Conservation (phyloP, 148 eudicot genomes). For the Fagopyrum esculentum region DNA sequence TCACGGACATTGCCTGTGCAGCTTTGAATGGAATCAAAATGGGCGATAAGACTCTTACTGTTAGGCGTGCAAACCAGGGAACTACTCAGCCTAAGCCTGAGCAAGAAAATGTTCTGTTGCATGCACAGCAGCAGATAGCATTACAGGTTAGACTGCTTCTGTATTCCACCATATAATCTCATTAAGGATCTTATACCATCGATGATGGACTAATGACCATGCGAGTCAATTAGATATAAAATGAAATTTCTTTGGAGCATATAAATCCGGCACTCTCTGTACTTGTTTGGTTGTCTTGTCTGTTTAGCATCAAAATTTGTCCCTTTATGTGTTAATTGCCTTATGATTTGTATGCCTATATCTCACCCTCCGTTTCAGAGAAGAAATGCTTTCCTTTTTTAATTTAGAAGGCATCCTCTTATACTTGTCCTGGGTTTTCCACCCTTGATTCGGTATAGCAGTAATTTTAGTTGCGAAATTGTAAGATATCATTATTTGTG, state of each 20-base stretch:
- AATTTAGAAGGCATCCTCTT: not conserved
- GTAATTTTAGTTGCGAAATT: not conserved
- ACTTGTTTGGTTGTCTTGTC: not conserved
- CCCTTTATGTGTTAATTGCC: not conserved
- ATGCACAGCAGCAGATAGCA: conserved; percentile 93
- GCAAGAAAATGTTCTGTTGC: conserved; percentile 83
- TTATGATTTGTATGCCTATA: too few species aligned
- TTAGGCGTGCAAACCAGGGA: conserved; percentile 93
- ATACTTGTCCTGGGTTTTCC: not conserved
- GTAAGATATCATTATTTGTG: not conserved
- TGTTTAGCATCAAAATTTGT: not conserved
- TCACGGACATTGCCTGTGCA: conserved; percentile 57
- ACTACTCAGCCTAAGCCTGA: conserved; percentile 85
- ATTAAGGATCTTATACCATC: not conserved
- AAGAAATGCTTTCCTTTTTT: not conserved
- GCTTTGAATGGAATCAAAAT: conserved; percentile 93
- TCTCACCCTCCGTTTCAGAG: not conserved
- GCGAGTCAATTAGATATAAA: not conserved
- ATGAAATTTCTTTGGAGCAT: not conserved
- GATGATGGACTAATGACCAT: not conserved
- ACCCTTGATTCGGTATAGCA: not conserved
- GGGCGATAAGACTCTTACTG: conserved; percentile 95
- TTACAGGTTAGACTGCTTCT: conserved; percentile 52
- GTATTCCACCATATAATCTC: not conserved
- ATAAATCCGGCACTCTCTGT: not conserved